Evolutionary conservation across 2,329 filamentous ascomycete species (phyloP).

Genomic region (Seiridium cupressi): DNA sequence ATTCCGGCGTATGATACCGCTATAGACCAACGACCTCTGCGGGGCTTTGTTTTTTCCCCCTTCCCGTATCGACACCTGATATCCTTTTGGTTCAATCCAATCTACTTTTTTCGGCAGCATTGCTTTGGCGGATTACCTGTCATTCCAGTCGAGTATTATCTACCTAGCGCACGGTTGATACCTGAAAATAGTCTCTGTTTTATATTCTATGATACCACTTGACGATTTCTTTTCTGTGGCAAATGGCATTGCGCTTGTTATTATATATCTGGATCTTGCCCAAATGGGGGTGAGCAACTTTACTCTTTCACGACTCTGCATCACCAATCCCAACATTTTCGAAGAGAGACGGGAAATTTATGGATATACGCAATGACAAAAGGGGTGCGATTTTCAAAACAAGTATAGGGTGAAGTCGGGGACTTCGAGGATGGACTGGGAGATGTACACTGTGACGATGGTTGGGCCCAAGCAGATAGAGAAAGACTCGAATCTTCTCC

Average conservation of each 20-base stretch:
- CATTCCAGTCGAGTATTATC: background rate
- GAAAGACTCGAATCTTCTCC: background rate
- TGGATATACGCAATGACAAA: background rate
- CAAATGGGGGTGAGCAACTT: background rate
- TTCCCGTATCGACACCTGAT: background rate
- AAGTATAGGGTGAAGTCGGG: background rate
- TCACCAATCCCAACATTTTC: background rate
- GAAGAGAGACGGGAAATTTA: background rate
- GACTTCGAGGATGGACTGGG: background rate
- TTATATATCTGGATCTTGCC: background rate
- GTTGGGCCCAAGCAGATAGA: background rate
- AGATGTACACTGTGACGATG: background rate
- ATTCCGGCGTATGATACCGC: background rate
- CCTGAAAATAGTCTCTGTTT: background rate
- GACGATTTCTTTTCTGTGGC: slow-evolving; percentile 2
- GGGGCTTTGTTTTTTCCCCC: slow-evolving; percentile 15
- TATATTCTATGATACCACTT: slow-evolving; percentile 10
- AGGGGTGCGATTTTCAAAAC: background rate
- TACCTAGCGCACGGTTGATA: background rate
- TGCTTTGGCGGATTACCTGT: background rate
- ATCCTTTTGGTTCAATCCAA: background rate
- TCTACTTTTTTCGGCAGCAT: background rate
- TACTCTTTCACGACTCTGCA: background rate
- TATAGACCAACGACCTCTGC: slow-evolving; percentile 19
- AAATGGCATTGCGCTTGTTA: slow-evolving; percentile 1